Percentiles rank a stretch among this genome's conserved stretches.
phyloP scores from a whole-genome alignment of 257 asterid species.

The Osmanthus fragrans region DNA sequence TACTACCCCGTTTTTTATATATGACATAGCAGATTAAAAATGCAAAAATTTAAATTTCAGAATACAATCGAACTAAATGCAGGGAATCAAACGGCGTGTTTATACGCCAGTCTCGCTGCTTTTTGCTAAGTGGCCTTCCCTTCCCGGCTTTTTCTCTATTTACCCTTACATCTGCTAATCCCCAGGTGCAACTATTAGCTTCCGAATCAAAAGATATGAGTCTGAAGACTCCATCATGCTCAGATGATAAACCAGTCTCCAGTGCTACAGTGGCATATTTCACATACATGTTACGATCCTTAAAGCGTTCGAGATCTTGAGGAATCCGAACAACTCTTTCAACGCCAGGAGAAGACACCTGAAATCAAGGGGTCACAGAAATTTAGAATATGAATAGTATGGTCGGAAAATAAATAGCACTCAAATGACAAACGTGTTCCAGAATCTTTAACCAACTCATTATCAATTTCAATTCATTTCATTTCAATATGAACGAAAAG shows the following conservation, averaged over 20 bases:
- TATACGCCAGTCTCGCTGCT: conserved; percentile 82
- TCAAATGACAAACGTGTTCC: background rate
- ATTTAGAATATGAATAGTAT: background rate
- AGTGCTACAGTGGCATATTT: conserved; percentile 45
- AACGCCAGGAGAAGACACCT: conserved; percentile 94
- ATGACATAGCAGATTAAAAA: background rate
- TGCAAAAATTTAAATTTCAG: conserved; percentile 46
- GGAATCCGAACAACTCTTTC: conserved; percentile 77
- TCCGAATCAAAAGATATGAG: conserved; percentile 59
- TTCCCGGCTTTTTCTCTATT: conserved; percentile 86
- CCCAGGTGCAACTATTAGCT: conserved; percentile 67
- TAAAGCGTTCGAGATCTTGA: conserved; percentile 80
- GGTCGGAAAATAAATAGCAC: background rate
- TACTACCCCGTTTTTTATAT: background rate
- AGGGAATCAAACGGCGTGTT: conserved; percentile 62
- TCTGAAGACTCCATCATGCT: conserved; percentile 66
- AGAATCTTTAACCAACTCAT: background rate
- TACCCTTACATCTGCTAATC: conserved; percentile 74
- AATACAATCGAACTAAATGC: conserved; percentile 58
- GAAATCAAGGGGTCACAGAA: background rate
- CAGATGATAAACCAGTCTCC: conserved; percentile 46
- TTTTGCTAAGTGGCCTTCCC: conserved; percentile 87
- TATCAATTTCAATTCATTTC: background rate
- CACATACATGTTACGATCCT: conserved; percentile 77
- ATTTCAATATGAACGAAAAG: background rate